phyloP scores from a whole-genome alignment of 169 alveolate genomes.

The Plasmodium ovale region DNA sequence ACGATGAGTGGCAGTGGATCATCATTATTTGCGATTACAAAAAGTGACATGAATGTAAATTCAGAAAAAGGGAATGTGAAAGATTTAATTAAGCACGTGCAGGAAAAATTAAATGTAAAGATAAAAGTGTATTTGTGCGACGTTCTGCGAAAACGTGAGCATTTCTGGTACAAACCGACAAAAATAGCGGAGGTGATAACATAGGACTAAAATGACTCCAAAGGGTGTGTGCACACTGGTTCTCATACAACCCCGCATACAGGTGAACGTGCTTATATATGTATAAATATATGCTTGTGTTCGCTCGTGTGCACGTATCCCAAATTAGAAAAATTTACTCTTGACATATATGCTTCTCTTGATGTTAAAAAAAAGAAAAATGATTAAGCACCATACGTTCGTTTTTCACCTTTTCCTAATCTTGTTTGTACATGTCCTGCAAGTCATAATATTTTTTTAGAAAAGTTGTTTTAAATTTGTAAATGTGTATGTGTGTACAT shows the following conservation, averaged over 20 bases:
- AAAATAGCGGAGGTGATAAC: slow-evolving; percentile 24
- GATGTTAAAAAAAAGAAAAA: background rate
- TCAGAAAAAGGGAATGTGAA: slow-evolving; percentile 11
- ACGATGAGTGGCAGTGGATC: slow-evolving; percentile 76
- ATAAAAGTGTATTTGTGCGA: slow-evolving; percentile 36
- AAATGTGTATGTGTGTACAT: background rate
- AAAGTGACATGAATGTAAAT: slow-evolving; percentile 23
- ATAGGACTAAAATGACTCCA: no score
- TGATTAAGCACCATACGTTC: background rate
- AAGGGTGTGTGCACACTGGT: background rate
- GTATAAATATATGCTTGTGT: background rate
- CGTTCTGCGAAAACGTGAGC: slow-evolving; percentile 9
- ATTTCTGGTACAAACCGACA: slow-evolving; percentile 36
- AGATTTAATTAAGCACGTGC: slow-evolving; percentile 26
- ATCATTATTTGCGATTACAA: slow-evolving; percentile 51
- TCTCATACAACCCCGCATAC: background rate
- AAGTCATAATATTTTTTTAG: background rate
- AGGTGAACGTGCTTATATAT: background rate
- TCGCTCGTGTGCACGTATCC: background rate
- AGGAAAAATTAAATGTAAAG: slow-evolving; percentile 21
- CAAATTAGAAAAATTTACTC: background rate
- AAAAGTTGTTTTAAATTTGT: no score
- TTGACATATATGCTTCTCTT: background rate
- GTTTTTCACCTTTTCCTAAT: background rate
- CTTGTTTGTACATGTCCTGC: background rate